phyloP scores from a whole-genome alignment of 139 green algal genomes.

The Asterochloris erici region DNA sequence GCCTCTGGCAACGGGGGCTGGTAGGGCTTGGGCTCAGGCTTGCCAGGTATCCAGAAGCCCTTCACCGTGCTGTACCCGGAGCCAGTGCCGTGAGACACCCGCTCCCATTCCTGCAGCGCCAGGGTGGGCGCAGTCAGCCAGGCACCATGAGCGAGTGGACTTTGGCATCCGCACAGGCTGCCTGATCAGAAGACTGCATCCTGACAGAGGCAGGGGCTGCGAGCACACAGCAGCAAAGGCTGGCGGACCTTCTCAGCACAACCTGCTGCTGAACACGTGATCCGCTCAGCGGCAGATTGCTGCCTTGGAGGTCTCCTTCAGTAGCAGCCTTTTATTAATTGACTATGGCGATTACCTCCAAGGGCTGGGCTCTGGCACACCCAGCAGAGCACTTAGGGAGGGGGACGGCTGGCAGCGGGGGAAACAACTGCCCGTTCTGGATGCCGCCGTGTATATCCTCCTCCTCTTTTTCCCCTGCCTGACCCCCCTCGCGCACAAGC shows the following conservation, averaged over 20 bases:
- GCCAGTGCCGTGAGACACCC: constrained; percentile 46
- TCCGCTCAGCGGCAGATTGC: too few relatives aligned
- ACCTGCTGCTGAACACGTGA: too few relatives aligned
- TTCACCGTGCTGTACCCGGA: constrained; percentile 30
- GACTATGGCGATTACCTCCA: constrained; percentile 10
- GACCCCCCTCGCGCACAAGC: constrained; percentile 15
- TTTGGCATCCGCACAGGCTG: too few relatives aligned
- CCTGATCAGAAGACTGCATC: too few relatives aligned
- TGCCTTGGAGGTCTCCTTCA: too few relatives aligned
- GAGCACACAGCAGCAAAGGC: too few relatives aligned
- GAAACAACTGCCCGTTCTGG: constrained; percentile 77
- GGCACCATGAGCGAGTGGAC: too few relatives aligned
- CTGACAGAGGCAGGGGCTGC: too few relatives aligned
- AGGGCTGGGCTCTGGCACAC: constrained; percentile 52
- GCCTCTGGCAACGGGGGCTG: neutral
- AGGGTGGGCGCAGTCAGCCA: too few relatives aligned
- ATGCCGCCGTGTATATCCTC: constrained; percentile 37
- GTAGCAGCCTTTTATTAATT: too few relatives aligned
- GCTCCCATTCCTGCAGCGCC: constrained; percentile 26
- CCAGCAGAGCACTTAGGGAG: constrained; percentile 47
- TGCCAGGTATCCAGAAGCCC: constrained; percentile 55
- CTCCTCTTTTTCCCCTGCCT: constrained; percentile 33
- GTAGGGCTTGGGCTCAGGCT: constrained; percentile 13
- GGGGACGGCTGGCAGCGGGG: constrained; percentile 37
- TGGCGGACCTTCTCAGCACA: too few relatives aligned